Conservation (phyloP, 2,329 filamentous ascomycete species). For the Leptographium flavum region DNA sequence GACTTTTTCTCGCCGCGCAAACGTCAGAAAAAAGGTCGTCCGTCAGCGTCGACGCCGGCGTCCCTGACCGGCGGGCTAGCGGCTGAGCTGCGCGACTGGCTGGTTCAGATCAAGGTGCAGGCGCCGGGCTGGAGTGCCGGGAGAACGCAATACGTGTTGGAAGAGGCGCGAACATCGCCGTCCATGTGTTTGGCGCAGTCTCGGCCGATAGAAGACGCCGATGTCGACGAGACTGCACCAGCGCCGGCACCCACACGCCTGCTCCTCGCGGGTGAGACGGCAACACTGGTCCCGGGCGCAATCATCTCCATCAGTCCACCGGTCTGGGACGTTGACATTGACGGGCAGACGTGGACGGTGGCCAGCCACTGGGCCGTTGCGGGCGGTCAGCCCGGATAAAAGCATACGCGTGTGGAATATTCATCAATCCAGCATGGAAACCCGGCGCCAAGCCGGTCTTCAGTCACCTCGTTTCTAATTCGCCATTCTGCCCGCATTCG, state of each 20-base stretch:
- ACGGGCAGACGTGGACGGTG: slow-evolving; percentile 12
- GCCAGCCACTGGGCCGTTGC: slow-evolving; percentile 11
- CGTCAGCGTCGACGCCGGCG: slow-evolving; percentile 2
- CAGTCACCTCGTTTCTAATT: no score
- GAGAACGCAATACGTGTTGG: slow-evolving; percentile 6
- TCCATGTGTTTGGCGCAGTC: slow-evolving; percentile 17
- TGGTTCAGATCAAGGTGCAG: slow-evolving; percentile 28
- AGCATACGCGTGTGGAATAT: no score
- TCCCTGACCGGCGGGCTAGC: slow-evolving; percentile 27
- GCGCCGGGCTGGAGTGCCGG: slow-evolving; percentile 17
- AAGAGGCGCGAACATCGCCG: neutral
- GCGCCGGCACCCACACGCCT: neutral
- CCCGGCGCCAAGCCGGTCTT: no score
- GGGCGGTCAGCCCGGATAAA: neutral
- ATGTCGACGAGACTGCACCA: slow-evolving; percentile 1
- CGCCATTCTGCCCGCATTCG: no score
- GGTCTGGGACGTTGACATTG: slow-evolving; percentile 11
- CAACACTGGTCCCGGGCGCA: neutral
- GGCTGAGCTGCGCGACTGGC: slow-evolving; percentile 27
- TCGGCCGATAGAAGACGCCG: neutral
- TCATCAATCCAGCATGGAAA: no score
- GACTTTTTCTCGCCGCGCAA: slow-evolving; percentile 14
- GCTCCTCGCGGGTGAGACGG: slow-evolving; percentile 9
- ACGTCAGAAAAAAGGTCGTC: slow-evolving; percentile 1
- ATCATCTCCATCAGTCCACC: slow-evolving; percentile 17